These are phyloP conservation scores for Nemania sp. DNA, from an alignment of 2,329 filamentous ascomycete species.

Conservation along the genomic window DNA sequence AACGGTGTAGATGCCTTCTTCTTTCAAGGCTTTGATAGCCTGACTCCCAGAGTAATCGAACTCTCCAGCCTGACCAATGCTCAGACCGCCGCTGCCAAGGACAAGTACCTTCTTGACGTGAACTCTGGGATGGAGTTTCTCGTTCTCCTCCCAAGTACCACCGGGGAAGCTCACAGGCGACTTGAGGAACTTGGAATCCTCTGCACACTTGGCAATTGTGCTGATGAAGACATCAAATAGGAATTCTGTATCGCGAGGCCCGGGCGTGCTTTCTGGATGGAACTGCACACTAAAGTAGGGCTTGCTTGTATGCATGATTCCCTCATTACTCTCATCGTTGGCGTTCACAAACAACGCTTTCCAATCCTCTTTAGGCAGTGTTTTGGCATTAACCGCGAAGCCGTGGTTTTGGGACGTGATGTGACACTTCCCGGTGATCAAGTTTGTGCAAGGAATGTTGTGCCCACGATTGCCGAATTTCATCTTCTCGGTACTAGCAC, in stretches of 20 bases:
- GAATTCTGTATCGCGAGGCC: conserved; percentile 93
- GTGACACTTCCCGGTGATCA: conserved; percentile 95
- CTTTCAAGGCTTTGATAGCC: conserved; percentile 96
- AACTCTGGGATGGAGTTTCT: conserved; percentile 75
- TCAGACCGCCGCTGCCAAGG: conserved; percentile 90
- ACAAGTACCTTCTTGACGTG: conserved; percentile 93
- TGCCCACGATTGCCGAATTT: conserved; percentile 99
- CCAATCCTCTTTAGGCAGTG: conserved; percentile 74
- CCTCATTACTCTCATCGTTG: conserved; percentile 97
- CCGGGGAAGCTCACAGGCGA: conserved; percentile 86
- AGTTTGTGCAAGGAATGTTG: conserved; percentile 97
- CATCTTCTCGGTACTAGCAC: conserved; percentile 89
- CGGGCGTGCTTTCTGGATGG: conserved; percentile 95
- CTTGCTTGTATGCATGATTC: conserved; percentile 82
- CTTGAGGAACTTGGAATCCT: conserved; percentile 68
- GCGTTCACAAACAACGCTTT: conserved; percentile 96
- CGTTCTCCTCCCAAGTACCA: conserved; percentile 78
- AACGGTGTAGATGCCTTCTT: conserved; percentile 96
- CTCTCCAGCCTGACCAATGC: conserved; percentile 96
- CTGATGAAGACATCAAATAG: conserved; percentile 96
- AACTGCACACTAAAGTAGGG: conserved; percentile 99
- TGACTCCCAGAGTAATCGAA: conserved; percentile 99
- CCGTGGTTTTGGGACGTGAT: conserved; percentile 99
- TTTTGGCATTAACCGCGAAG: conserved; percentile 84
- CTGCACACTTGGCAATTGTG: conserved; percentile 74